Conservation (phyloP, 345 rosid species). For the Pseudoturritis turrita region DNA sequence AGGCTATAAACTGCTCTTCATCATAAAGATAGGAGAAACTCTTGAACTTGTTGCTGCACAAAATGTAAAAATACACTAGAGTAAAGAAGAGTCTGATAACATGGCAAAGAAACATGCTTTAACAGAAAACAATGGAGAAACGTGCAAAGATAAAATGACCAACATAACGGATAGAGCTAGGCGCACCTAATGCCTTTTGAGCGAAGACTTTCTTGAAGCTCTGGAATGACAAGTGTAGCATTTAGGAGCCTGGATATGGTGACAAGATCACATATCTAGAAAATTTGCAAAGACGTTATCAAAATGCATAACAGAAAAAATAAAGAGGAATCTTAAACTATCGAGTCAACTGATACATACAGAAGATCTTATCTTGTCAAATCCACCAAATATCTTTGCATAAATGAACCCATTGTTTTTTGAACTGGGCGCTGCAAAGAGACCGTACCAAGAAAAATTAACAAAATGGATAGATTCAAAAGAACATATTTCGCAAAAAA, state of each 20-base stretch:
- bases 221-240: constrained; percentile 99
- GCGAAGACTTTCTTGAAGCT: constrained; percentile 88
- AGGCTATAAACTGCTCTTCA: constrained; percentile 87
- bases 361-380: constrained; percentile 83
- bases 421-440: constrained; percentile 52
- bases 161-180: constrained; percentile 10
- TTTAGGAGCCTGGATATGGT: constrained; percentile 98
- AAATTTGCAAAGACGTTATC: constrained; percentile 54
- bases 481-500: not conserved
- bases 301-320: constrained; percentile 14
- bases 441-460: constrained; percentile 1
- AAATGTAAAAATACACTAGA: constrained; percentile 17
- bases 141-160: not conserved
- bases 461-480: not conserved
- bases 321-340: not conserved
- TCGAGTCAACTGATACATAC: constrained; percentile 45
- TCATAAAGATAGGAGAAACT: constrained; percentile 94
- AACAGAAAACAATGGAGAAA: constrained; percentile 7
- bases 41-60: constrained; percentile 72
- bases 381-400: constrained; percentile 92
- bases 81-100: constrained; percentile 3
- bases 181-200: constrained; percentile 85
- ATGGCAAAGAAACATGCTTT: not conserved
- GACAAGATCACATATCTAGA: constrained; percentile 99
- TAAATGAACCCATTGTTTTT: constrained; percentile 68